Conservation (phyloP, 257 asterid species). For the Lantana camara region DNA sequence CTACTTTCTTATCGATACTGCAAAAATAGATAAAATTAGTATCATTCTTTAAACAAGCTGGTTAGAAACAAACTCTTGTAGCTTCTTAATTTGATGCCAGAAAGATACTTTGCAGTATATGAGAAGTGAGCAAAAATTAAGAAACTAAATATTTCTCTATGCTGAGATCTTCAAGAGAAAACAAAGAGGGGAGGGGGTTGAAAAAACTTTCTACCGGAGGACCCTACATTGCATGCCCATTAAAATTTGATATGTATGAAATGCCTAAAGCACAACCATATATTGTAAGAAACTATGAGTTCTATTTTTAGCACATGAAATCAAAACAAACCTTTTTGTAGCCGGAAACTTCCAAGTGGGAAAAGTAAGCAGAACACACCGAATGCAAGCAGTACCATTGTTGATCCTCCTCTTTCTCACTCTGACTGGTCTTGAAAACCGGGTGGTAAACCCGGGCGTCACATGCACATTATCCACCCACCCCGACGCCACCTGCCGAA, state of each 20-base stretch:
- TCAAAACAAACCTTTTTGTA: constrained; percentile 70
- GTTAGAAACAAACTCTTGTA: constrained; percentile 4
- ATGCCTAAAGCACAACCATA: constrained; percentile 9
- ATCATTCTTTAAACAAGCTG: not conserved
- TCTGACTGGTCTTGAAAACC: too few relatives aligned
- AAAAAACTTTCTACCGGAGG: too few relatives aligned
- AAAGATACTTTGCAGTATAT: not conserved
- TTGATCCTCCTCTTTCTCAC: too few relatives aligned
- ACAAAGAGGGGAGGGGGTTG: not conserved
- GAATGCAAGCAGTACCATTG: too few relatives aligned
- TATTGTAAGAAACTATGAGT: not conserved
- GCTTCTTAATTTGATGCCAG: constrained; percentile 4
- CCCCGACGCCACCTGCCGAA: too few relatives aligned
- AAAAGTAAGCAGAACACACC: constrained; percentile 88
- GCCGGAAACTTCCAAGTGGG: constrained; percentile 80
- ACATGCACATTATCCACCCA: too few relatives aligned
- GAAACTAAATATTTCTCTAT: not conserved
- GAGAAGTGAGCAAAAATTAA: too few relatives aligned
- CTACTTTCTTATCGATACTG: constrained; percentile 72
- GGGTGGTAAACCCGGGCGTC: too few relatives aligned
- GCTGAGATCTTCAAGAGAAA: not conserved
- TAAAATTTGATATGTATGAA: not conserved
- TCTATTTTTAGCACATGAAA: not conserved
- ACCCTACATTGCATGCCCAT: not conserved
- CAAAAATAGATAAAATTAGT: constrained; percentile 24